Conservation (phyloP, 2,329 filamentous ascomycete genomes). For the Arachnomyces sp. region DNA sequence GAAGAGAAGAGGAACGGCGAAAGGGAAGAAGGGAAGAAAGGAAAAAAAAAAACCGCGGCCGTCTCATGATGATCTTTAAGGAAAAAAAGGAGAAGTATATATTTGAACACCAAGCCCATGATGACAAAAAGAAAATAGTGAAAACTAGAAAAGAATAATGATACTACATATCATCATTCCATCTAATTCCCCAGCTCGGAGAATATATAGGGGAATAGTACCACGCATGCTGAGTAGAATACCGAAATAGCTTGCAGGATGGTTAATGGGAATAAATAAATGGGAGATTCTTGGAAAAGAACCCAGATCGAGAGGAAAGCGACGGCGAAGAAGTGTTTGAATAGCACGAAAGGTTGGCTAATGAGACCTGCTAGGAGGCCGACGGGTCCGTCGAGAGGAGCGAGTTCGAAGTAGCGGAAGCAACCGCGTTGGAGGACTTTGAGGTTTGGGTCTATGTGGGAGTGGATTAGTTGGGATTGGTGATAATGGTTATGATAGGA, state of each 20-base stretch:
- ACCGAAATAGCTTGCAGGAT: conserved; percentile 60
- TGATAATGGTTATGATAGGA: background rate
- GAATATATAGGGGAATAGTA: conserved; percentile 76
- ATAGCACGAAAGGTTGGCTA: conserved; percentile 65
- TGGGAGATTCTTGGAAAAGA: conserved; percentile 44
- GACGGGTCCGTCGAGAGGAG: conserved; percentile 68
- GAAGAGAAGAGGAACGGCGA: too few relatives aligned
- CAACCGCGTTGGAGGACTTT: conserved; percentile 79
- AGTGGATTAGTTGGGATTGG: background rate
- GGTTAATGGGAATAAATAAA: conserved; percentile 55
- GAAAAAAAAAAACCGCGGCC: too few relatives aligned
- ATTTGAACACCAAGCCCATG: too few relatives aligned
- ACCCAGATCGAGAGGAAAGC: conserved; percentile 81
- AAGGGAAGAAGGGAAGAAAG: too few relatives aligned
- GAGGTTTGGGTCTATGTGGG: conserved; percentile 55
- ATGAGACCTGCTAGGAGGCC: conserved; percentile 77
- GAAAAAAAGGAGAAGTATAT: too few relatives aligned
- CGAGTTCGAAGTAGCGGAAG: conserved; percentile 81
- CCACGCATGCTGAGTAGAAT: conserved; percentile 70
- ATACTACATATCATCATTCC: background rate
- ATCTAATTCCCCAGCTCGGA: conserved; percentile 51
- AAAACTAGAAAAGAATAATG: background rate
- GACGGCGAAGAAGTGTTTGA: conserved; percentile 91
- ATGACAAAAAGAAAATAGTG: conserved; percentile 1
- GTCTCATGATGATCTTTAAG: too few relatives aligned